Conservation (phyloP, 2,329 filamentous ascomycete species). For the Thielaviopsis euricoi region DNA sequence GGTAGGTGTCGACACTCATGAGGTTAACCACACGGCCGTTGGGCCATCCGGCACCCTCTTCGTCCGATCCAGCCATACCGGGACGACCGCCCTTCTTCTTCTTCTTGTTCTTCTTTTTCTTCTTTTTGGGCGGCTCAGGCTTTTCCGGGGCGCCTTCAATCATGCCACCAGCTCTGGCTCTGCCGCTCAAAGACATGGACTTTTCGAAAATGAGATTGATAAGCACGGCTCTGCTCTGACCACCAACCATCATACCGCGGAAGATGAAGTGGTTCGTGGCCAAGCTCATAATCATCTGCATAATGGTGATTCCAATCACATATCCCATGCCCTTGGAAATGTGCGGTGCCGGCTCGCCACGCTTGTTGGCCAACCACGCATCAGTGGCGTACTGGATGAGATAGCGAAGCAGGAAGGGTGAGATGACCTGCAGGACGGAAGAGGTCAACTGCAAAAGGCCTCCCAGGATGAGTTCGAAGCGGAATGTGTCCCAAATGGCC, state of each 20-base stretch:
- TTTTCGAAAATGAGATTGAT: conserved; percentile 87
- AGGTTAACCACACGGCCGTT: conserved; percentile 85
- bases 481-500: conserved; percentile 77
- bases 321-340: conserved; percentile 67
- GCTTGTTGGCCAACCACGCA: conserved; percentile 50
- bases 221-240: conserved; percentile 62
- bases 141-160: conserved; percentile 26
- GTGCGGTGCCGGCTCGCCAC: conserved; percentile 37
- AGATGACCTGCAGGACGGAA: conserved; percentile 62
- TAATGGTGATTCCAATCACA: conserved; percentile 65
- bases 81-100: conserved; percentile 24
- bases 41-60: conserved; percentile 70
- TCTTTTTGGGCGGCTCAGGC: conserved; percentile 20
- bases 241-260: conserved; percentile 79
- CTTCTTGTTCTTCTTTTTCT: conserved; percentile 24
- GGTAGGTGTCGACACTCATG: conserved; percentile 92
- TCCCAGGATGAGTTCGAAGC: conserved; percentile 68
- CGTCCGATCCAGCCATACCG: conserved; percentile 33
- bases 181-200: conserved; percentile 71
- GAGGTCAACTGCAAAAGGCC: conserved; percentile 60
- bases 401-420: conserved; percentile 72
- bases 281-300: conserved; percentile 73
- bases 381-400: conserved; percentile 72
- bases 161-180: conserved; percentile 68
- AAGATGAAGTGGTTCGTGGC: conserved; percentile 86